Percentiles rank a stretch among this genome's conserved stretches.
Evolutionary conservation across 1,284 basidiomycete genomes (phyloP).

Genomic region (Afroboletus lepidellus): DNA sequence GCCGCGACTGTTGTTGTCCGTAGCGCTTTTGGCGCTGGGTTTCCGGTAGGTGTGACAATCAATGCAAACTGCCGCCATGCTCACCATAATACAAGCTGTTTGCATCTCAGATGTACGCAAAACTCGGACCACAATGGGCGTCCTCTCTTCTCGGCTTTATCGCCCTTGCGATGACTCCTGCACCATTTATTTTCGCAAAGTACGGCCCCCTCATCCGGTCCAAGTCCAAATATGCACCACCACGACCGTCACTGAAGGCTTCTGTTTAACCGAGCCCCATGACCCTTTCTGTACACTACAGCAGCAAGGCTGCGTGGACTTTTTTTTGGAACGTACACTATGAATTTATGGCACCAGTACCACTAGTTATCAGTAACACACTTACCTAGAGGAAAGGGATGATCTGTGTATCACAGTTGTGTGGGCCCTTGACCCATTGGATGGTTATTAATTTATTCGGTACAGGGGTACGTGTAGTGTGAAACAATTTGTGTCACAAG

Average conservation of each 20-base stretch:
- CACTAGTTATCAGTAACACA: neutral
- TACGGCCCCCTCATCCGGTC: conserved; percentile 46
- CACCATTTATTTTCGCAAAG: conserved; percentile 50
- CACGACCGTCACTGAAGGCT: conserved; percentile 12
- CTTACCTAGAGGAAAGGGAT: neutral
- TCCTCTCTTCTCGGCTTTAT: conserved; percentile 53
- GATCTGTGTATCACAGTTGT: neutral
- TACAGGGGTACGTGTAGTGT: too few species aligned
- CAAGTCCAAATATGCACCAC: conserved; percentile 44
- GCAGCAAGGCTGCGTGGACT: neutral
- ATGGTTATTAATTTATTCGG: too few species aligned
- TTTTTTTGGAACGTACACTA: neutral
- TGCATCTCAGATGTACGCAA: conserved; percentile 51
- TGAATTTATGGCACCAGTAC: neutral
- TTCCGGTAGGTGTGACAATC: conserved; percentile 44
- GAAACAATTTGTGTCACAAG: too few species aligned
- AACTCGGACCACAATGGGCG: conserved; percentile 53
- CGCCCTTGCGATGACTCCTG: conserved; percentile 51
- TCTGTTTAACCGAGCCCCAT: conserved; percentile 10
- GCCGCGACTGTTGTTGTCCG: conserved; percentile 55
- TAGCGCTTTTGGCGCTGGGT: conserved; percentile 55
- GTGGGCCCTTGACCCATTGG: too few species aligned
- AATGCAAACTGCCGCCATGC: neutral
- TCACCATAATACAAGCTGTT: conserved; percentile 40
- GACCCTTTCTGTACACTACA: neutral